Conservation (phyloP, 1,284 basidiomycete species). For the Polyporus tsugae region DNA sequence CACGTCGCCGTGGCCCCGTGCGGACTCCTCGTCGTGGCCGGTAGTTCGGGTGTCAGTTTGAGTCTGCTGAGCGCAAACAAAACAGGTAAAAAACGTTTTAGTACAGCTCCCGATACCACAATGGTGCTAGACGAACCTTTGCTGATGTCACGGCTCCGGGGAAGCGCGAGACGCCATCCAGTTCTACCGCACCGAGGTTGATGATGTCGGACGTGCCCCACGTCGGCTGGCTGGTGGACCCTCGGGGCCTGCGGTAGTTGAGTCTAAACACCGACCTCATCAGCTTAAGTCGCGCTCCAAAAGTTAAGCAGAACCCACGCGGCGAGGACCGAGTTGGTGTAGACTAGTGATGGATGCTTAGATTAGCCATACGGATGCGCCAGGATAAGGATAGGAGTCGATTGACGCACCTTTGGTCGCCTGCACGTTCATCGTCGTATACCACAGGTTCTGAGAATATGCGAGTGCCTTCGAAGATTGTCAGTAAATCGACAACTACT, state of each 20-base stretch:
- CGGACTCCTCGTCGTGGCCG: background rate
- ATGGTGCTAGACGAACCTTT: background rate
- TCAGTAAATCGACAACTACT: background rate
- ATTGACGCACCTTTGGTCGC: background rate
- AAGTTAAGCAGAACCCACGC: background rate
- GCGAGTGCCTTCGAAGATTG: background rate
- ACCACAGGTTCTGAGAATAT: constrained; percentile 1
- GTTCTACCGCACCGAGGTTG: constrained; percentile 1
- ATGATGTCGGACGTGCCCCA: background rate
- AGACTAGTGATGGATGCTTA: background rate
- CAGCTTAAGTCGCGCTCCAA: background rate
- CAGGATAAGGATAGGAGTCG: background rate
- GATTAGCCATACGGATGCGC: background rate
- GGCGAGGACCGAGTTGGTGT: background rate
- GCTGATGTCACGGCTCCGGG: background rate
- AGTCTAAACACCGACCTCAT: background rate
- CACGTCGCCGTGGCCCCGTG: background rate
- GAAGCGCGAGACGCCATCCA: background rate
- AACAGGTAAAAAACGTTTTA: background rate
- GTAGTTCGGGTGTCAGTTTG: background rate
- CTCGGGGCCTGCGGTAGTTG: background rate
- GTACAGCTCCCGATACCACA: background rate
- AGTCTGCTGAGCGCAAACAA: background rate
- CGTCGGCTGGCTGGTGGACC: background rate
- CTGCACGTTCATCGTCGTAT: constrained; percentile 3